Evolutionary conservation across 805 yeast genomes (phyloP).

Genomic region (Nakazawaea molendinolei): DNA sequence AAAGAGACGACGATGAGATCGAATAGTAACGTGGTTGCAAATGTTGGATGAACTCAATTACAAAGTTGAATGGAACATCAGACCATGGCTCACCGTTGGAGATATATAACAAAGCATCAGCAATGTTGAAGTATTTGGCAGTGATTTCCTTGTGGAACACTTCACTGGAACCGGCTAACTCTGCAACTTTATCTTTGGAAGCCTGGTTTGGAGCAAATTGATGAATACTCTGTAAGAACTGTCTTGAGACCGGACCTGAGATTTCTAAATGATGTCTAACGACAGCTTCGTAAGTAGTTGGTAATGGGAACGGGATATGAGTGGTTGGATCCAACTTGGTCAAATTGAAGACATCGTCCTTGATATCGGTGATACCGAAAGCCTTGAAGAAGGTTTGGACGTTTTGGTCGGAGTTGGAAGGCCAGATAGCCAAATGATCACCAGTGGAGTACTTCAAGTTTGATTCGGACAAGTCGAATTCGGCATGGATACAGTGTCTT

Average conservation of each 20-base stretch:
- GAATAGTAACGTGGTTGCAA: constrained; percentile 95
- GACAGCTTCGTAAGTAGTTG: constrained; percentile 85
- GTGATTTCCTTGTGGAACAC: constrained; percentile 62
- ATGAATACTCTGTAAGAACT: constrained; percentile 62
- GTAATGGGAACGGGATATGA: constrained; percentile 52
- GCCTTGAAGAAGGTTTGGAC: constrained; percentile 59
- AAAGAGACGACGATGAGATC: constrained; percentile 80
- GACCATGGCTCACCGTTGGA: constrained; percentile 69
- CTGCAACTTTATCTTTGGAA: constrained; percentile 39
- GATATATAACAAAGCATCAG: constrained; percentile 61
- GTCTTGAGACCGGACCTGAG: constrained; percentile 90
- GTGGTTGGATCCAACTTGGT: constrained; percentile 67
- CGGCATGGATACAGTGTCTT: constrained; percentile 86
- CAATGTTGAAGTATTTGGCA: constrained; percentile 56
- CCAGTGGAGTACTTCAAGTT: constrained; percentile 87
- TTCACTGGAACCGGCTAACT: constrained; percentile 62
- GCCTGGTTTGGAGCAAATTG: constrained; percentile 74
- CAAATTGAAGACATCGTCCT: constrained; percentile 53
- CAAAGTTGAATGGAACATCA: constrained; percentile 73
- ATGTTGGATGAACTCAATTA: constrained; percentile 74
- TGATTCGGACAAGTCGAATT: constrained; percentile 72
- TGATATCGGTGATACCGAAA: constrained; percentile 50
- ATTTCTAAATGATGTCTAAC: constrained; percentile 86
- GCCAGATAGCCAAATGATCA: constrained; percentile 94
- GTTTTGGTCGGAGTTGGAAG: constrained; percentile 77